Evolutionary conservation across 208 protist species (phyloP), one percentile per base, ranked within the genome.

Genomic region (Wallacemonas sp.): DNA sequence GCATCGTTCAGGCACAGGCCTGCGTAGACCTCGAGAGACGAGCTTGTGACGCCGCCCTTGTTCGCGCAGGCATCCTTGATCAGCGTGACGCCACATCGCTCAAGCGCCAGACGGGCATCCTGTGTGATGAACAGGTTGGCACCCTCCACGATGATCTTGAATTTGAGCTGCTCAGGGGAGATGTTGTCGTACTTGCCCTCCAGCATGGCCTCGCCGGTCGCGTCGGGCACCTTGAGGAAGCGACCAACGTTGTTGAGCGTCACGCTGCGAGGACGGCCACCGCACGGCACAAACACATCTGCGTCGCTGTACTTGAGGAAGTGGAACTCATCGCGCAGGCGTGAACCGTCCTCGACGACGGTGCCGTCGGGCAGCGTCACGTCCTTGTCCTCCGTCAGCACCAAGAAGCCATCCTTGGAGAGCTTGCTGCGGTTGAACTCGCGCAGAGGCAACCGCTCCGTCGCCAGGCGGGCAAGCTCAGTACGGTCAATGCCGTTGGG

Each of bases 91-190:
- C 92, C 93, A 41, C 76, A 83, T 41, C 89, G 82, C 83, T 97
- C 93, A 3, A 97, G 64, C 19, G 92, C 88, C n/a, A 95, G 69
- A 37, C 96, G 85, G 30, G 95, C 95, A 57, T 97, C 94, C 68
- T 98, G 92, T 12, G 97, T 98, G 62, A 98, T 91, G 81, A 98
- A 99, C 22, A 99, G 76, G 80, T 99, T 99, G n/a, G 97, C 97
- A 36, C 97, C 97, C 70, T 99, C 97, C 19, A 98, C 88, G 76
- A 99, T 98, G 67, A 94, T 91, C 80, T 95, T 94, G 79, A 92
- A 98, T 74, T 91, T 85, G 22, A 85, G 85, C 55, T 77, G 57
- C 44, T 93, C 66, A 17, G 46, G 62, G 26, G 48, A 19, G 45
- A 83, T 42, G 57, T 78, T 85, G 2, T 77, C 73, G 66, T 71